Evolutionary conservation across 2,329 filamentous ascomycete genomes (phyloP), one percentile per base, ranked within the genome.

Genomic region (Metarhizium album): DNA sequence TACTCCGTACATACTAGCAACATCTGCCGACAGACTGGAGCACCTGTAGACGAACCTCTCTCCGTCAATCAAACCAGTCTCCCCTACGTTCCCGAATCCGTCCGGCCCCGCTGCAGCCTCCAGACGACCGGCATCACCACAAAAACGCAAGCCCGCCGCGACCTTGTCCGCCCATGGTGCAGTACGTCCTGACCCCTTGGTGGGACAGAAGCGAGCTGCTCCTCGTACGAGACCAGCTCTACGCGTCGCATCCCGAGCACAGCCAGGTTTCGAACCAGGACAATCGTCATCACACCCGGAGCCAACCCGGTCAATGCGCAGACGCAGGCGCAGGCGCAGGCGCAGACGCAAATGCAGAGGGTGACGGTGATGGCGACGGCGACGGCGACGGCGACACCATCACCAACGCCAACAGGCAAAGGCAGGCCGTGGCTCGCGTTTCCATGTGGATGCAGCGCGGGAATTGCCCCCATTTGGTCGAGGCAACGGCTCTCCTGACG

Each of bases 171-270:
- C 40, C 9, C 40, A 86, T 86, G 82, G 80, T 84, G 27, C 80
- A 83, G 61, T 87, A 86, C 68, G 74, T 84, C 55, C 81, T 86
- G 60, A 88, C 84, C 50, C 84, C 84, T 33, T 90, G 86, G 86
- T 82, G 84, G 56, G 70, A 79, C 64, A 76, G 74, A 50, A 62
- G 69, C 52, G 84, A 89, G 63, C 78, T 90, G 54, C 74, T 88
- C 52, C 66, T 71, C 46, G 79, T 89, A 49, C 79, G 85, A 54
- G 65, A 70, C 49, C 77, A 84, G 58, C 77, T 90, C 58, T 90
- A 86, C 65, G 46, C 35, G 13, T 42, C 40, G 14, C 20, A 42
- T 18, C 47, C 16, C 20, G 13, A 43, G 29, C n/a, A 37, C 18
- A 48, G 37, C 46, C 20, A 43, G 43, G 20, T 45, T 33, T 40